Percentiles rank a stretch among this genome's conserved stretches.
Conservation (phyloP, 129 eudicot genomes). For the sunflower (Helianthus annuus) region HanXRQr2.0-SUNRISE NC_035438.2:96284677-96285176, state of each 20-base stretch:
- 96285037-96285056: background rate
- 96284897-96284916: too few species aligned
- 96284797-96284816: slow-evolving; percentile 31
- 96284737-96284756: slow-evolving; percentile 62
- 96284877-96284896: slow-evolving; percentile 26
- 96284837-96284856: slow-evolving; percentile 10
- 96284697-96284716: slow-evolving; percentile 36
- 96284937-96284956: too few species aligned
- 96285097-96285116: background rate
- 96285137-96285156: background rate
- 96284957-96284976: too few species aligned
- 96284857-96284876: slow-evolving; percentile 29
- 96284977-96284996: too few species aligned
- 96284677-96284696: slow-evolving; percentile 24
- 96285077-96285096: background rate
- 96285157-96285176: background rate
- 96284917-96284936: too few species aligned
- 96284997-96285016: background rate
- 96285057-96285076: background rate
- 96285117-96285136: background rate
- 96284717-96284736: slow-evolving; percentile 19
- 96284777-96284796: slow-evolving; percentile 30
- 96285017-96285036: background rate
- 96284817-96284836: background rate
- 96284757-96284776: slow-evolving; percentile 42